Conservation (phyloP, 2,329 filamentous ascomycete genomes). For the Coniosporium uncinatum region DNA sequence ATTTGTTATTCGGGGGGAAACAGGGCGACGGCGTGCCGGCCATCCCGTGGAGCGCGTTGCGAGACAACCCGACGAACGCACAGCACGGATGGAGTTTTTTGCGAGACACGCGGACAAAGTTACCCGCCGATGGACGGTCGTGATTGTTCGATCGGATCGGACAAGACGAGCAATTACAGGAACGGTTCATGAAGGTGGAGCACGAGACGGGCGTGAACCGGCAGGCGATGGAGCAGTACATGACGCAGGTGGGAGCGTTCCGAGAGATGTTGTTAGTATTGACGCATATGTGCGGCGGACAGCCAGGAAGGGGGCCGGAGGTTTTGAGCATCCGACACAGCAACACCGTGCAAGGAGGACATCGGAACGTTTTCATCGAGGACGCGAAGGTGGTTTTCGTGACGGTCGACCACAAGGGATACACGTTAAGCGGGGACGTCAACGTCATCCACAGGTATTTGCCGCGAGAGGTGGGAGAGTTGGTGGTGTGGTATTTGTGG, state of each 20-base stretch:
- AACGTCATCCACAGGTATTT: constrained; percentile 19
- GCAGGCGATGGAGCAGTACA: constrained; percentile 9
- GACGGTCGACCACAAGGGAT: constrained; percentile 15
- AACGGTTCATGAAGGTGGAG: constrained; percentile 5
- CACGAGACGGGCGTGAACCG: not conserved
- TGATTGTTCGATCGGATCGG: constrained; percentile 7
- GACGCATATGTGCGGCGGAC: constrained; percentile 11
- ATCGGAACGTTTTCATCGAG: constrained; percentile 14
- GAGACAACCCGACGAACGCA: constrained; percentile 5
- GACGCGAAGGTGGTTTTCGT: constrained; percentile 14
- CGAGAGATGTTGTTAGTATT: constrained; percentile 14
- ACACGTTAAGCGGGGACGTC: constrained; percentile 9
- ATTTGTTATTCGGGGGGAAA: constrained; percentile 8
- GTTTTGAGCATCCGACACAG: constrained; percentile 12
- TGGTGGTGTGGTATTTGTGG: constrained; percentile 11
- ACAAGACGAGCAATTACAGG: not conserved
- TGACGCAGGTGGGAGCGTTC: constrained; percentile 6
- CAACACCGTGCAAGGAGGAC: constrained; percentile 8
- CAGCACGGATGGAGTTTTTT: constrained; percentile 8
- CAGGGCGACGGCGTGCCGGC: not conserved
- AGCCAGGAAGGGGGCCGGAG: constrained; percentile 11
- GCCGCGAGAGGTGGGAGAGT: constrained; percentile 13
- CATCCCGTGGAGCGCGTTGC: constrained; percentile 3
- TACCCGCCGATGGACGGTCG: constrained; percentile 3
- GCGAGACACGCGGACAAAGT: constrained; percentile 3